These are phyloP conservation scores for Cicer chorassanicum DNA, from an alignment of 306 rosid species.

Conservation along the genomic window DNA sequence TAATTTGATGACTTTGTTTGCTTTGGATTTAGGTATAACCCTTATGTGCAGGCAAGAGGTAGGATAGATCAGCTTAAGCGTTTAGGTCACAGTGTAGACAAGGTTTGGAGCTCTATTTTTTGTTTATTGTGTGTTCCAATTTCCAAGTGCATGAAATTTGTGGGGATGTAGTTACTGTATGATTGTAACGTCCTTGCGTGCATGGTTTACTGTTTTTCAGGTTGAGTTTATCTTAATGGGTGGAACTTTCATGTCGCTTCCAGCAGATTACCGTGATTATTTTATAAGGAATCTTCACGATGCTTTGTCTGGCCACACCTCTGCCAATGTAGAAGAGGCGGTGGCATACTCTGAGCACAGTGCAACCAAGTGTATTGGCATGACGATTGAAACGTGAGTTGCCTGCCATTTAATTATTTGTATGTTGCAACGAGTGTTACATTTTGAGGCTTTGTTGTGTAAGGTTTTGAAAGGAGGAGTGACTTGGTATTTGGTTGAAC, in stretches of 20 bases:
- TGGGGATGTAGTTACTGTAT: background rate
- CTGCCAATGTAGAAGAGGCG: constrained; percentile 96
- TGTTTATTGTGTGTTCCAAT: constrained; percentile 5
- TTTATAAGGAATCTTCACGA: constrained; percentile 92
- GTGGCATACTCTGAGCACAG: constrained; percentile 92
- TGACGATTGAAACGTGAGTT: constrained; percentile 95
- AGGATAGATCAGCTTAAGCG: constrained; percentile 99
- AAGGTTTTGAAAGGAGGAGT: constrained; percentile 27
- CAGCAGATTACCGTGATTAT: constrained; percentile 91
- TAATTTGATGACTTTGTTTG: constrained; percentile 12
- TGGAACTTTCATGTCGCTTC: constrained; percentile 96
- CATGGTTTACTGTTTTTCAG: constrained; percentile 57
- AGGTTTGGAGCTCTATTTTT: constrained; percentile 58
- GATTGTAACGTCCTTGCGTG: constrained; percentile 23
- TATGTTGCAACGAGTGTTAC: constrained; percentile 19
- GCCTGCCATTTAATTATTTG: background rate
- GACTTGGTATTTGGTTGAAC: background rate
- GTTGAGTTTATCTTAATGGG: constrained; percentile 98
- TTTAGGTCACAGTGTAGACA: constrained; percentile 96
- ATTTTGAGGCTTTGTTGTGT: background rate
- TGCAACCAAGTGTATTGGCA: constrained; percentile 92
- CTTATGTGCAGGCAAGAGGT: constrained; percentile 93
- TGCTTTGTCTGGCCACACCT: constrained; percentile 95
- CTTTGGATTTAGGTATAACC: constrained; percentile 81
- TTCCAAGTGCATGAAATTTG: background rate